A percentile compares a stretch with the other conserved stretches of the same genome.
phyloP scores from a whole-genome alignment of 2,329 filamentous ascomycete species.

The Hypoxylon sp. region DNA sequence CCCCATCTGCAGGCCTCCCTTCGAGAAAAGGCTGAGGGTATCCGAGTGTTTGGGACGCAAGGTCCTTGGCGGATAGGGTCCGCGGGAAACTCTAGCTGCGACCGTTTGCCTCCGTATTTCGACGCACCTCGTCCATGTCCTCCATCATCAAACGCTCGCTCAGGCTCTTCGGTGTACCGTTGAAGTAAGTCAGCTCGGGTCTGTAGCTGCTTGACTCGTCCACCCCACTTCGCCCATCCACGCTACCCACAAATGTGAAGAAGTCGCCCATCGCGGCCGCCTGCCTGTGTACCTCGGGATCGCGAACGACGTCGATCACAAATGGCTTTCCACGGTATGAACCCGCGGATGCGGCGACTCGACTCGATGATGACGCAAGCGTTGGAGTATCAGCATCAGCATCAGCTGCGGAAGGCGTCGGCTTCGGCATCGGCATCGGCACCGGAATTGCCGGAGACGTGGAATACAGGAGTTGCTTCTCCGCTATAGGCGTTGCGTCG shows the following conservation, averaged over 20 bases:
- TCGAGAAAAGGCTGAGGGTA: background rate
- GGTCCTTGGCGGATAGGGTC: background rate
- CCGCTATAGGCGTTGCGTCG: conserved; percentile 25
- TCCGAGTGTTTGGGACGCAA: background rate
- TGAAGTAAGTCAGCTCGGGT: conserved; percentile 49
- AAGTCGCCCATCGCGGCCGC: conserved; percentile 59
- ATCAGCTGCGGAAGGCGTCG: no score
- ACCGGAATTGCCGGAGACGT: conserved; percentile 54
- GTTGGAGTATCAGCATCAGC: conserved; percentile 42
- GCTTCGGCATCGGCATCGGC: background rate
- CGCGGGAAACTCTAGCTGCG: conserved; percentile 4
- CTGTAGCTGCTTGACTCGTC: conserved; percentile 57
- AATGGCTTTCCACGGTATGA: conserved; percentile 64
- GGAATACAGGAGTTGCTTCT: conserved; percentile 47
- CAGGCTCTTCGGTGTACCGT: conserved; percentile 56
- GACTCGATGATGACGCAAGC: conserved; percentile 46
- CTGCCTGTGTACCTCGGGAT: conserved; percentile 57
- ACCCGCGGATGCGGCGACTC: conserved; percentile 54
- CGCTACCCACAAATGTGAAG: conserved; percentile 60
- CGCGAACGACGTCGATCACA: conserved; percentile 59
- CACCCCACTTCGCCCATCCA: conserved; percentile 59
- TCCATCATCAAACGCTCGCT: conserved; percentile 59
- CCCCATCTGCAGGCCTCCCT: conserved; percentile 1
- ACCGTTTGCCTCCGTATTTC: conserved; percentile 20
- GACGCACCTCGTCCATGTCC: conserved; percentile 49